Percentiles rank a stretch among this genome's conserved stretches.
These are phyloP conservation scores for Rosellinia necatrix DNA, from an alignment of 2,329 filamentous ascomycete genomes.

Conservation along the genomic window DNA sequence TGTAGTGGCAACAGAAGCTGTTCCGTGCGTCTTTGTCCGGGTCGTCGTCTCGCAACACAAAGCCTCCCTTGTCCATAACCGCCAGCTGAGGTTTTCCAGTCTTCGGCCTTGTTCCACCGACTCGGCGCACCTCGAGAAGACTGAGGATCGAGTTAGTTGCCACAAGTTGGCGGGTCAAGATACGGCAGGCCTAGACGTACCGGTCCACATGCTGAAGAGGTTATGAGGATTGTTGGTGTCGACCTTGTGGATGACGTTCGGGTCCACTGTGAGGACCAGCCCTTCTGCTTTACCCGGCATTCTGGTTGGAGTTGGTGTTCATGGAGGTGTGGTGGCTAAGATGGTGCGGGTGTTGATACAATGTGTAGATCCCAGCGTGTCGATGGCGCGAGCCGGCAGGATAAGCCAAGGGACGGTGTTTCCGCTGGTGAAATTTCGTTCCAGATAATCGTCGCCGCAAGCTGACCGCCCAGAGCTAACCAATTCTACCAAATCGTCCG, in stretches of 20 bases:
- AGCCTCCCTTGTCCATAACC: constrained; percentile 91
- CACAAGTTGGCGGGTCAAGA: constrained; percentile 2
- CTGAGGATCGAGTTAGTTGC: constrained; percentile 53
- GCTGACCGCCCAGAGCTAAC: constrained; percentile 10
- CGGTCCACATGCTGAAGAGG: constrained; percentile 95
- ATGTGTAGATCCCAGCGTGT: constrained; percentile 26
- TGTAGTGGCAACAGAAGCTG: constrained; percentile 43
- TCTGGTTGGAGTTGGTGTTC: constrained; percentile 38
- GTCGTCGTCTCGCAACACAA: constrained; percentile 77
- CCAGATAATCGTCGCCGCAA: constrained; percentile 30
- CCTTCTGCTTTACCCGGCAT: constrained; percentile 88
- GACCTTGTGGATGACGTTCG: constrained; percentile 90
- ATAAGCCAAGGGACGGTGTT: constrained; percentile 7
- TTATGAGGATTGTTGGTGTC: constrained; percentile 92
- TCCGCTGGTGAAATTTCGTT: constrained; percentile 1
- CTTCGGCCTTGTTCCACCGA: constrained; percentile 91
- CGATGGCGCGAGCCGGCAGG: constrained; percentile 33
- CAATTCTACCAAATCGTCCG: constrained; percentile 14
- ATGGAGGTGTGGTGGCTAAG: constrained; percentile 32
- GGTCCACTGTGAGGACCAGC: constrained; percentile 88
- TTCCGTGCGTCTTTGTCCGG: constrained; percentile 52
- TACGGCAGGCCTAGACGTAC: constrained; percentile 59
- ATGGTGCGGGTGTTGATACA: constrained; percentile 23
- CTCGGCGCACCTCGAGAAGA: constrained; percentile 92
- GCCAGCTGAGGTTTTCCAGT: constrained; percentile 94